Base-by-base conservation (phyloP, 148 eudicot species). In the Chenopodium album region DNA sequence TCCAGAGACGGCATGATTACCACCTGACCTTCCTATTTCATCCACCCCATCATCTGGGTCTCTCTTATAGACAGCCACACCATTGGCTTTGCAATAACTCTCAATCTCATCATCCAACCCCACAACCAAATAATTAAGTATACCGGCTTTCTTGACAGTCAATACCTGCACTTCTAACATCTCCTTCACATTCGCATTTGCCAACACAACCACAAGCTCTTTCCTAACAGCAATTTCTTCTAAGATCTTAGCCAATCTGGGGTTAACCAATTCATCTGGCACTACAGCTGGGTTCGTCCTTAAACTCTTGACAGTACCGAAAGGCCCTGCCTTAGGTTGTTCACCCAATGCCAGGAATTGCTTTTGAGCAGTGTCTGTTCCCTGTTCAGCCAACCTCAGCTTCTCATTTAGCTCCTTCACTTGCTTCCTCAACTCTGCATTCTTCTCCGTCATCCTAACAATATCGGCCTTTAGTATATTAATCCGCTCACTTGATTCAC, bases 1-100 rank as follows among this genome's bases (percentile, higher is more conserved):
- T 12, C 94, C 97, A 3, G 98, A 94, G 52, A 94, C 97, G 34
- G 89, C 95, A 82, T 93, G 98, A 69, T 90, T 94, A 56, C 93
- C 92, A 19, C 98, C 94, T 0, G 75, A 82, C 76, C 83, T 89
- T n/a, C 92, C 98, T 22, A 94, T 74, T 20, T 85, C 78, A 82
- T 94, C 98, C 31, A 94, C 76, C 11, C 85, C 89, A 64, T 88
- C 89, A 82, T 95, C 95, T 0, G 97, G 97, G 76, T 95, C 98
- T 78, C 97, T 86, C 84, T 79, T 90, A 85, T 95, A 95, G 4
- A 90, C 86, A 11, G 93, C 89, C 50, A 95, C 88, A 59, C 84
- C 85, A 60, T 90, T 95, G 26, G 91, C 84, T 84, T 92, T 85
- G 85, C 98, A 93, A 34, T 87, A 86, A 17, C 82, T 85, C 46